A percentile compares a stretch with the other conserved stretches of the same genome.
phyloP scores from a whole-genome alignment of 768 basidiomycete species.

The Kondoa subrosea region DNA sequence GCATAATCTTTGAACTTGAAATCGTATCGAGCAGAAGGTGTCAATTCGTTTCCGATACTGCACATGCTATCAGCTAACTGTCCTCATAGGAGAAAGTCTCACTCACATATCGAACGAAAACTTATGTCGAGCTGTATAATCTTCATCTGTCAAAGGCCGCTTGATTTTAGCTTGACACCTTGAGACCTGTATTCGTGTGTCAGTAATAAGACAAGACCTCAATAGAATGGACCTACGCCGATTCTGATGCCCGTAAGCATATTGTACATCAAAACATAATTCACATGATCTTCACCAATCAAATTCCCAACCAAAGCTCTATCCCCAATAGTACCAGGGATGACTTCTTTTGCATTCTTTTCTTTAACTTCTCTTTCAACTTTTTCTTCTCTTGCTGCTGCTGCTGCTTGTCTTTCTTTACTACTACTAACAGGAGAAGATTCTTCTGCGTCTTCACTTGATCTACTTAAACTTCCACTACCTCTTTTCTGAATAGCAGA shows the following conservation, averaged over 20 bases:
- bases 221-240: slow-evolving; percentile 46
- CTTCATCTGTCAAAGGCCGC: slow-evolving; percentile 62
- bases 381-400: background rate
- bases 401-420: too few species aligned
- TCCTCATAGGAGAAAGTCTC: slow-evolving; percentile 29
- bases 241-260: slow-evolving; percentile 98
- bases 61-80: slow-evolving; percentile 5
- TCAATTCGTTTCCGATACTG: slow-evolving; percentile 91
- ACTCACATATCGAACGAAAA: slow-evolving; percentile 94
- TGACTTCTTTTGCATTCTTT: background rate
- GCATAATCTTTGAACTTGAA: slow-evolving; percentile 99
- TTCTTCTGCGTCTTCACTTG: background rate
- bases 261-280: slow-evolving; percentile 99
- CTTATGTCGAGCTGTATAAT: slow-evolving; percentile 78
- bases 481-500: too few species aligned
- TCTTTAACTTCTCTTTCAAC: background rate
- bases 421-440: background rate
- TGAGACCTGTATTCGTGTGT: slow-evolving; percentile 48
- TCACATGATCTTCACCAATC: slow-evolving; percentile 95
- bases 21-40: slow-evolving; percentile 93
- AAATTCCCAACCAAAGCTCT: slow-evolving; percentile 73
- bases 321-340: slow-evolving; percentile 25
- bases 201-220: background rate
- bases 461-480: slow-evolving; percentile 8
- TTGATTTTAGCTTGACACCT: slow-evolving; percentile 90